Base-by-base conservation (phyloP, 2,329 filamentous ascomycete species). In the Fusarium sp. region DNA sequence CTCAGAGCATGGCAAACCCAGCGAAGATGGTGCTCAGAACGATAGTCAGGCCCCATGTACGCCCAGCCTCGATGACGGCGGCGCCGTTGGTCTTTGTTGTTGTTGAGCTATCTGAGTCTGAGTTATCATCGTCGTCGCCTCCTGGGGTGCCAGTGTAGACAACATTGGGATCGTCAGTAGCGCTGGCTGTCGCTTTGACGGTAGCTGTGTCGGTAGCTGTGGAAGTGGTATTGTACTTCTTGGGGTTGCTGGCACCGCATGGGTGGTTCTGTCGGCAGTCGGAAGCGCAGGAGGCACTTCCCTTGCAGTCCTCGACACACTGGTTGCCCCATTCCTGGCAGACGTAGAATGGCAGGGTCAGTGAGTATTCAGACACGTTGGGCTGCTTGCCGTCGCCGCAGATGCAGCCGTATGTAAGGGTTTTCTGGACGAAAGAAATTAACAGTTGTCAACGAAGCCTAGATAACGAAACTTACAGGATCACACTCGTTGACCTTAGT, bases 281-380 rank as follows among this genome's bases (percentile, higher is more conserved):
- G 66, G 83, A 81, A n/a, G 86, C 80, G 79, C 93, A 94, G 74
- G 86, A 86, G 81, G 91, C 84, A 71, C 82, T 79, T 55, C 78
- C 66, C 38, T 82, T 83, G 82, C 92, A 94, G 64, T 69, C 81
- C 5, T 73, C 78, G 18, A 92, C 90, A 80, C 92, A 94, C 82
- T 94, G 88, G 79, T 84, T 89, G 76, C 89, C 91, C 86, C 88
- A 94, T 82, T 92, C 86, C 51, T 86, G 86, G 87, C 93, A 96
- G 76, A 90, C 86, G 83, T 91, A 93, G 87, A 90, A 95, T 38
- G 93, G 93, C 31, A 96, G 85, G 3, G 93, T 95, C 75, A 94
- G 86, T 25, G 91, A 91, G 87, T 92, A 96, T 82, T 95, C 87
- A 77, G 91, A 89, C 54, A 93, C 83, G 82, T 95, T 94, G 74